Base-by-base conservation (phyloP, 805 yeast genomes). In the Zygoascus flipseniorum region DNA sequence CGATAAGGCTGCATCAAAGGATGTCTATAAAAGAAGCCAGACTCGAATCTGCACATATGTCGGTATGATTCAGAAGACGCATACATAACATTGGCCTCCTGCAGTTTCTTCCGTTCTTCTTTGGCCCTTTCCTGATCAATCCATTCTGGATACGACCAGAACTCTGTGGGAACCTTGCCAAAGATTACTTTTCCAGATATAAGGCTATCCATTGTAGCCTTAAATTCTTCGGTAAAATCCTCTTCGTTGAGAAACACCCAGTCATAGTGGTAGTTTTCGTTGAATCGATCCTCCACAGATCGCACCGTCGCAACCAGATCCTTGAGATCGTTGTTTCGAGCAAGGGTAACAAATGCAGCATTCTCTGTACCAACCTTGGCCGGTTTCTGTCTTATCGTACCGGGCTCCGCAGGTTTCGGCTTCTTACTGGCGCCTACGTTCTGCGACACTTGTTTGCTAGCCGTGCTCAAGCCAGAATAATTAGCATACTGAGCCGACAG, bases 31-130 rank as follows among this genome's bases (percentile, higher is more conserved):
- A 86, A 84, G 59, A 82, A 84, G 56, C 93, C 93, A 8, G 84
- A 76, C 67, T 85, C 84, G 69, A 81, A 86, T 47, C 89, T 81
- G 66, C 95, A 86, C 95, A 86, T 86, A 65, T 83, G 85, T 57
- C 92, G 73, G 65, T 86, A 86, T 16, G 81, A 72, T 52, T 79
- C 78, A 14, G 78, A 72, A 13, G 71, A 79, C 14, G 83, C 89
- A 63, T 85, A 85, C 11, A 77, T 71, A 28, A 82, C 74, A 19
- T 70, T 65, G 37, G 72, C 62, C 8, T 71, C 68, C 13, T 52
- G 49, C 81, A 82, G 75, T 50, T 66, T 64, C 50, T 71, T 63
- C 52, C 85, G 71, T 11, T 75, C 69, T 49, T 66, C 62, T 5
- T 72, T 73, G 32, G 84, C 81, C 57, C 67, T 71, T 2, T 73